Percentiles rank a stretch among this genome's conserved stretches.
These are phyloP conservation scores for Annulohypoxylon maeteangense DNA, from an alignment of 495 filamentous ascomycete species.

Conservation along the genomic window DNA sequence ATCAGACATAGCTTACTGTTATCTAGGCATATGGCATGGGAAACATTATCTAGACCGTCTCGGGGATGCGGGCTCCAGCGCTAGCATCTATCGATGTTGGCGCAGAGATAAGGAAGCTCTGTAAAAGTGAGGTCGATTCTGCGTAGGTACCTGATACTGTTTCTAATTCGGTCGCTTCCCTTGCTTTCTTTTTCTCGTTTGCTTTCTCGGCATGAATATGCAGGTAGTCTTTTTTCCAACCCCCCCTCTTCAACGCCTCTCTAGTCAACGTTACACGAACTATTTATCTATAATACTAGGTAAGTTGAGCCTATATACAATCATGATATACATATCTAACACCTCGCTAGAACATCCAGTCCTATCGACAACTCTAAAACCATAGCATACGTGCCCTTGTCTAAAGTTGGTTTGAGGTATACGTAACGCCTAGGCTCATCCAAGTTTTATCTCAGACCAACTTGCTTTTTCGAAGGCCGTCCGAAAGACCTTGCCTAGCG, in stretches of 20 bases:
- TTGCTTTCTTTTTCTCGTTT: no score
- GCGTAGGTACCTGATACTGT: no score
- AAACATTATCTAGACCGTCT: background rate
- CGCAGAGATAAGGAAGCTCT: background rate
- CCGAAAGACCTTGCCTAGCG: background rate
- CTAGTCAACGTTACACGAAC: no score
- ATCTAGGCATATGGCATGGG: background rate
- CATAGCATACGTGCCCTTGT: background rate
- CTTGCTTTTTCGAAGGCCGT: background rate
- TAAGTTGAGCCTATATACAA: no score
- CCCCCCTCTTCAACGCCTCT: no score
- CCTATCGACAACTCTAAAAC: background rate
- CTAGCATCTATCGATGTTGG: background rate
- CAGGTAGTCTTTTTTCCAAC: no score
- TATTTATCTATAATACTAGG: no score
- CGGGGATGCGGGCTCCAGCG: background rate
- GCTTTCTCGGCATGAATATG: no score
- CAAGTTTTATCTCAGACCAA: background rate
- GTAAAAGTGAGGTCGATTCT: background rate
- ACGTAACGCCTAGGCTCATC: background rate
- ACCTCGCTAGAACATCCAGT: background rate
- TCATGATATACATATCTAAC: background rate
- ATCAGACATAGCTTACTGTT: background rate
- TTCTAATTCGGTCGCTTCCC: no score
- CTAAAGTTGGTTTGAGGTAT: no score